These are phyloP conservation scores for Cubamyces sp. DNA, from an alignment of 768 basidiomycete species.

Conservation along the genomic window DNA sequence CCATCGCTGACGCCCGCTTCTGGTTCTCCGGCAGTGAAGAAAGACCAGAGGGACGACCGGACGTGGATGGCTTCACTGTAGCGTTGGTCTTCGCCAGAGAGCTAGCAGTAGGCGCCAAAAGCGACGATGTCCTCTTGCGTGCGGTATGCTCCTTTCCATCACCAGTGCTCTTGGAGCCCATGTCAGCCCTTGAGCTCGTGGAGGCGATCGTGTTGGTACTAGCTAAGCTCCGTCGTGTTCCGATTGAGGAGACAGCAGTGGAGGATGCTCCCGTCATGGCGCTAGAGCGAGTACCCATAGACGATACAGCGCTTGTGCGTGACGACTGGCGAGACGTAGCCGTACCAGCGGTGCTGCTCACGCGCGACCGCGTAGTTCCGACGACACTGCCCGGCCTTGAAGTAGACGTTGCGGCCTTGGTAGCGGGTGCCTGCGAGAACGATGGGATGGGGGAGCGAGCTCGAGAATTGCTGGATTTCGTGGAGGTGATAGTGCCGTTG, in stretches of 20 bases:
- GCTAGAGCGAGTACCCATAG: constrained; percentile 37
- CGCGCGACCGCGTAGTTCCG: constrained; percentile 33
- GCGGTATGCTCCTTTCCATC: constrained; percentile 1
- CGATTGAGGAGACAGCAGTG: constrained; percentile 48
- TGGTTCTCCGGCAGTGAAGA: constrained; percentile 22
- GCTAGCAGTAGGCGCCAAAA: constrained; percentile 77
- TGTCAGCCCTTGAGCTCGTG: constrained; percentile 3
- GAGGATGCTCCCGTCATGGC: constrained; percentile 33
- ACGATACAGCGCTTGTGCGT: constrained; percentile 27
- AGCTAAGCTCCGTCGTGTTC: constrained; percentile 40
- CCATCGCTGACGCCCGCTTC: constrained; percentile 22
- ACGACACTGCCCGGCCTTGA: constrained; percentile 20
- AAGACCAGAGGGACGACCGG: constrained; percentile 20
- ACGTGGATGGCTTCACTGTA: constrained; percentile 7
- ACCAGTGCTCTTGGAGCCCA: not conserved
- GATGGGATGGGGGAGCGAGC: constrained; percentile 35
- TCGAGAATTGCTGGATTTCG: constrained; percentile 22
- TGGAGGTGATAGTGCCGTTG: constrained; percentile 15
- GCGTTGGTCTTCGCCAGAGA: constrained; percentile 63
- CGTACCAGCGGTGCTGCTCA: constrained; percentile 17
- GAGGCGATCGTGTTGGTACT: constrained; percentile 16
- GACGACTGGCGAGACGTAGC: constrained; percentile 13
- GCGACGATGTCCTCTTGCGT: constrained; percentile 42
- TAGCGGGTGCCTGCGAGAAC: constrained; percentile 24
- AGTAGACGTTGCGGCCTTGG: constrained; percentile 16